Percentiles rank a stretch among this genome's conserved stretches.
These are phyloP conservation scores for Penicillium sp. DNA, from an alignment of 2,329 filamentous ascomycete genomes.

Conservation along the genomic window DNA sequence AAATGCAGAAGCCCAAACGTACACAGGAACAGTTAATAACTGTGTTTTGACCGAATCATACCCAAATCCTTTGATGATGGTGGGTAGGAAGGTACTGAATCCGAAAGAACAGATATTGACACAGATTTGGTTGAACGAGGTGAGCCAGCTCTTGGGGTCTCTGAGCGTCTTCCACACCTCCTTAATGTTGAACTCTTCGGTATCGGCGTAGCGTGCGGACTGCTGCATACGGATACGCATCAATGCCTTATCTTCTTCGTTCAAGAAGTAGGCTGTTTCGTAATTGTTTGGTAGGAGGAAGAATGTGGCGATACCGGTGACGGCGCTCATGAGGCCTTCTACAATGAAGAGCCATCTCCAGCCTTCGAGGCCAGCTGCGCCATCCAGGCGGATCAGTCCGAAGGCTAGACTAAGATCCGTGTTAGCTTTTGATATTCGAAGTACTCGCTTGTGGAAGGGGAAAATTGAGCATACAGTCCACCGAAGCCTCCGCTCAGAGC, in stretches of 20 bases:
- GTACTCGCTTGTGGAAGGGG: neutral
- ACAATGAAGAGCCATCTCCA: slow-evolving; percentile 48
- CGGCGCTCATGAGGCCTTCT: slow-evolving; percentile 42
- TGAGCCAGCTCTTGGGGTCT: slow-evolving; percentile 15
- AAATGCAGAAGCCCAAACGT: slow-evolving; percentile 16
- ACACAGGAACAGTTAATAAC: slow-evolving; percentile 14
- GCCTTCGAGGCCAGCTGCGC: slow-evolving; percentile 36
- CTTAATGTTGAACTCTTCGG: slow-evolving; percentile 38
- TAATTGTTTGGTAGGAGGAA: slow-evolving; percentile 46
- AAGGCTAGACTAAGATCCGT: slow-evolving; percentile 23
- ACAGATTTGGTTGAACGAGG: slow-evolving; percentile 44
- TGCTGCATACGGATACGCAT: slow-evolving; percentile 44
- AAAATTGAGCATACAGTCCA: slow-evolving; percentile 14
- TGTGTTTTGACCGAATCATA: slow-evolving; percentile 40
- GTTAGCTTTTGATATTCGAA: neutral
- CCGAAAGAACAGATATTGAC: slow-evolving; percentile 47
- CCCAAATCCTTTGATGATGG: slow-evolving; percentile 48
- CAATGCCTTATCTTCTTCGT: slow-evolving; percentile 42
- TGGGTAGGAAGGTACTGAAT: slow-evolving; percentile 51
- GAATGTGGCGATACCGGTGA: slow-evolving; percentile 39
- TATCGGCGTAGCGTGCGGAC: slow-evolving; percentile 42
- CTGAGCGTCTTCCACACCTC: slow-evolving; percentile 14
- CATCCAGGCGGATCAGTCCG: slow-evolving; percentile 39
- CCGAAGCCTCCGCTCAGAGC: slow-evolving; percentile 24
- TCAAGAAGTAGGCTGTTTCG: slow-evolving; percentile 44